Evolutionary conservation across 2,329 filamentous ascomycete species (phyloP).

Genomic region (Exutisphaerella laricina): DNA sequence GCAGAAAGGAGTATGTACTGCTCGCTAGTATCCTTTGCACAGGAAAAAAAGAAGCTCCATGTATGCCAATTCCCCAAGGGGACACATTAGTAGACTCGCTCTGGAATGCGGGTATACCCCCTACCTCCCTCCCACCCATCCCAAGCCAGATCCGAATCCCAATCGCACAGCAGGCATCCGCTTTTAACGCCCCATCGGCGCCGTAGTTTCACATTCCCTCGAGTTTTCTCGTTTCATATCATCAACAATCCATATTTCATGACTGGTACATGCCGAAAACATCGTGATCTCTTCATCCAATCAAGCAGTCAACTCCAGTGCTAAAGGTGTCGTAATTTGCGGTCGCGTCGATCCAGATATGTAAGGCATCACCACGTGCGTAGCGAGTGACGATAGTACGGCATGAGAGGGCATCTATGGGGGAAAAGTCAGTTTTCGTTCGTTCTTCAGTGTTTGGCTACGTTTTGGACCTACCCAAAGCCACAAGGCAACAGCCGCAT

Average conservation of each 20-base stretch:
- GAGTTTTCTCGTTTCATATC: neutral
- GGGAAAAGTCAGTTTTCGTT: neutral
- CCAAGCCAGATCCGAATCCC: neutral
- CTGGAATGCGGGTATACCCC: constrained; percentile 2
- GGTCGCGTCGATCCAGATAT: neutral
- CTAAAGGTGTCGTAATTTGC: neutral
- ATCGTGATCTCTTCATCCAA: neutral
- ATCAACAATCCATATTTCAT: constrained; percentile 2
- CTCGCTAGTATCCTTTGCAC: no score
- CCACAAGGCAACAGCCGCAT: constrained; percentile 6
- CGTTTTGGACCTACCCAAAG: constrained; percentile 10
- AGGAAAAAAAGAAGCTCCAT: neutral
- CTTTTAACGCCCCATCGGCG: neutral
- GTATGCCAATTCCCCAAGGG: neutral
- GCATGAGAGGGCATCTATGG: neutral
- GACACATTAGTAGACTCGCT: neutral
- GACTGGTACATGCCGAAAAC: constrained; percentile 5
- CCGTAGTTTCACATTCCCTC: neutral
- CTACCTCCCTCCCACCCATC: neutral
- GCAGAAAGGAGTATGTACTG: neutral
- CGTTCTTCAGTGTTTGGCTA: neutral
- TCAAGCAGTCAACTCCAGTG: neutral
- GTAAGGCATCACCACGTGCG: neutral
- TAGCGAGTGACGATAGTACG: neutral
- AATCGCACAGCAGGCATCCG: neutral